Conservation (phyloP, 2,329 filamentous ascomycete species). For the Aureobasidium mangrovei region DNA sequence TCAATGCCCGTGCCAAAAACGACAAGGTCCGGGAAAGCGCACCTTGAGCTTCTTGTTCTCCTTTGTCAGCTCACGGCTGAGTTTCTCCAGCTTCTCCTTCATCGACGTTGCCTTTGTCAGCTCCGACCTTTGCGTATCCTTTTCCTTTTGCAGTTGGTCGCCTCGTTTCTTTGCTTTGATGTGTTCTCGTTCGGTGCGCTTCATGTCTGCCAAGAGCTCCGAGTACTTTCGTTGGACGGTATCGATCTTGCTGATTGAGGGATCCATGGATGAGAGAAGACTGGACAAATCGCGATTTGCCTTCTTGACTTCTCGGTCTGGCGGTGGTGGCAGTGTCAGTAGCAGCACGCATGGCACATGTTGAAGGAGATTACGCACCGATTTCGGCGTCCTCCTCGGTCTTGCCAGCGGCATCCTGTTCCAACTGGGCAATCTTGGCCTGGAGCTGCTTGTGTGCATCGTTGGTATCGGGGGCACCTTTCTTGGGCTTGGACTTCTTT, state of each 20-base stretch:
- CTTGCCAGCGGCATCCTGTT: conserved; percentile 85
- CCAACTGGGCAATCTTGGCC: conserved; percentile 88
- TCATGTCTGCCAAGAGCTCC: conserved; percentile 89
- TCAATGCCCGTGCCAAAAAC: conserved; percentile 13
- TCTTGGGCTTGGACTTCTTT: conserved; percentile 81
- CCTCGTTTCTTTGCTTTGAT: conserved; percentile 92
- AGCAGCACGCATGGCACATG: not conserved
- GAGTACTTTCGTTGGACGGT: conserved; percentile 83
- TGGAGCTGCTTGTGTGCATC: conserved; percentile 88
- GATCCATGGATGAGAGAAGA: conserved; percentile 79
- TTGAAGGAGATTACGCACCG: conserved; percentile 48
- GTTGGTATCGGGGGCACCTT: conserved; percentile 60
- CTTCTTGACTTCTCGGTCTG: conserved; percentile 89
- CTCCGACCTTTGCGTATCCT: conserved; percentile 80
- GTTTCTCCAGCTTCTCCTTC: conserved; percentile 94
- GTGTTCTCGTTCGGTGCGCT: conserved; percentile 86
- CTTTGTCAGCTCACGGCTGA: conserved; percentile 86
- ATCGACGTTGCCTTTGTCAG: conserved; percentile 81
- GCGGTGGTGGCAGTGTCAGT: not conserved
- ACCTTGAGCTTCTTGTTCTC: conserved; percentile 99
- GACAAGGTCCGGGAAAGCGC: conserved; percentile 22
- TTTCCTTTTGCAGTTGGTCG: conserved; percentile 92
- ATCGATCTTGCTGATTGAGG: conserved; percentile 84
- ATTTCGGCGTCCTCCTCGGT: conserved; percentile 96
- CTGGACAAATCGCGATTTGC: conserved; percentile 84